These are phyloP conservation scores for Beta lomatogona DNA, from an alignment of 179 eudicot genomes.

Conservation along the genomic window DNA sequence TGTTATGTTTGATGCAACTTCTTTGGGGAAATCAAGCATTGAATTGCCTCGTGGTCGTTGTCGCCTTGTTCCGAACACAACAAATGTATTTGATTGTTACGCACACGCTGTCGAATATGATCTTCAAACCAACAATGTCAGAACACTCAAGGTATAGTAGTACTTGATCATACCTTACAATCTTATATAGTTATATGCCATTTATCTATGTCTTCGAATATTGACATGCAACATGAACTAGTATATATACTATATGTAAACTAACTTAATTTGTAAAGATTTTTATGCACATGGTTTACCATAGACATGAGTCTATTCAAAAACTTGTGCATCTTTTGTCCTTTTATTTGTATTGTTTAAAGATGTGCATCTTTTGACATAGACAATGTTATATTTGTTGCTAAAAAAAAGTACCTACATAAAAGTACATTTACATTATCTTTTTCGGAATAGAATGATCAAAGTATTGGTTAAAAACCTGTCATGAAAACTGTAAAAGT, in stretches of 20 bases:
- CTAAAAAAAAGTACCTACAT: too few relatives aligned
- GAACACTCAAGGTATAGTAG: conserved; percentile 39
- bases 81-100: conserved; percentile 31
- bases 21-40: conserved; percentile 56
- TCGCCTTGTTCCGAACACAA: conserved; percentile 10
- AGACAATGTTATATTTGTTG: too few relatives aligned
- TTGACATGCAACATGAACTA: not conserved
- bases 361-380: too few relatives aligned
- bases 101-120: conserved; percentile 46
- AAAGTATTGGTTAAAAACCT: too few relatives aligned
- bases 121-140: conserved; percentile 21
- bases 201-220: not conserved
- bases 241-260: not conserved
- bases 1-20: conserved; percentile 60
- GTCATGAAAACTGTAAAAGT: too few relatives aligned
- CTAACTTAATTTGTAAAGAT: too few relatives aligned
- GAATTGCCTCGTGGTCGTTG: conserved; percentile 21
- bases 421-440: too few relatives aligned
- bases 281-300: too few relatives aligned
- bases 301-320: not conserved
- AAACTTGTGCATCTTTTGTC: not conserved
- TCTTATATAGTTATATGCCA: not conserved
- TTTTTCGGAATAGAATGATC: too few relatives aligned
- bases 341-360: too few relatives aligned
- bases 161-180: not conserved